Evolutionary conservation across 1,139 yeast species (phyloP).

Genomic region (Pichia sp.): DNA sequence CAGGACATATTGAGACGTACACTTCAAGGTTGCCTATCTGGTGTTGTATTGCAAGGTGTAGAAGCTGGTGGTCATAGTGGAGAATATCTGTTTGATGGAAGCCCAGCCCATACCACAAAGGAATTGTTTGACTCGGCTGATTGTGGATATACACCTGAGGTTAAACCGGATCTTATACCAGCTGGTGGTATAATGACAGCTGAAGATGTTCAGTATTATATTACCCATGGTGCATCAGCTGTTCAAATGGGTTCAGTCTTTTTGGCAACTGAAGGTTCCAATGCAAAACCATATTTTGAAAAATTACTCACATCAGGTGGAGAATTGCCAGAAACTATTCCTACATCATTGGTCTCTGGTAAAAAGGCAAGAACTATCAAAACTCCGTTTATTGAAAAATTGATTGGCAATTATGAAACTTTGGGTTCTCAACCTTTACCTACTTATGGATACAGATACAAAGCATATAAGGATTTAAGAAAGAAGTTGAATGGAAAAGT

Average conservation of each 20-base stretch:
- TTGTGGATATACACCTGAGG: not conserved
- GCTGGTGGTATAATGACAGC: constrained; percentile 3
- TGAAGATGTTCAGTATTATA: not conserved
- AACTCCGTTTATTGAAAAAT: constrained; percentile 1
- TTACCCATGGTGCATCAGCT: not conserved
- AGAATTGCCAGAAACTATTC: not conserved
- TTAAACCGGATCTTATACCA: not conserved
- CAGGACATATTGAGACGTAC: not conserved
- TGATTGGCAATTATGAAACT: not conserved
- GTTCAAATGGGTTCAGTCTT: constrained; percentile 1
- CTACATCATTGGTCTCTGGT: constrained; percentile 1
- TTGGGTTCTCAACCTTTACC: not conserved
- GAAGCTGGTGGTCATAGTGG: constrained; percentile 3
- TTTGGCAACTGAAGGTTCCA: not conserved
- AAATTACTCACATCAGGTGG: not conserved
- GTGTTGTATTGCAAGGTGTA: not conserved
- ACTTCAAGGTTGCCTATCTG: not conserved
- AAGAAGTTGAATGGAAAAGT: not conserved
- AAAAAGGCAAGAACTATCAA: constrained; percentile 1
- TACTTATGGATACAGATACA: constrained; percentile 2
- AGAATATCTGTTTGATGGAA: too few relatives aligned
- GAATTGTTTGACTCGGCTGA: not conserved
- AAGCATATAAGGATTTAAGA: not conserved
- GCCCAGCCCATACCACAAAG: too few relatives aligned
- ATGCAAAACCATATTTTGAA: not conserved